Conservation (phyloP, 192 early-diverging fungal genomes). For the Chytriomyces sp. region DNA sequence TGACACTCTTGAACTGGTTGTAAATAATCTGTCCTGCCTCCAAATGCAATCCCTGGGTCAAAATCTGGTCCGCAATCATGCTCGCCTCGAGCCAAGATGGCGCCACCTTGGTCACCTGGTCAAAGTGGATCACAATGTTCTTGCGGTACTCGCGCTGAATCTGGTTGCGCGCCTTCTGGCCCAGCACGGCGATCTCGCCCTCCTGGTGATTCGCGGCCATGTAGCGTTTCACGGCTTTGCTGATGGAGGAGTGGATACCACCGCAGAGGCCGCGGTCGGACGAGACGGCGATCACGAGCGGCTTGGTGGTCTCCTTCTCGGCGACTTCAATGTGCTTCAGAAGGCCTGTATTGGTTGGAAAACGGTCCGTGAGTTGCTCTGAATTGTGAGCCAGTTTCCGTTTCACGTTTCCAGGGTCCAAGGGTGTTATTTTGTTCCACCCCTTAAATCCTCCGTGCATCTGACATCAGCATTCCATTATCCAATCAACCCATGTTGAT, state of each 20-base stretch:
- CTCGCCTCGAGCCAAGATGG: constrained; percentile 89
- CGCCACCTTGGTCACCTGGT: constrained; percentile 86
- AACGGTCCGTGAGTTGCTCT: constrained; percentile 7
- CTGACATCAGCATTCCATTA: no score
- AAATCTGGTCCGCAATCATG: constrained; percentile 77
- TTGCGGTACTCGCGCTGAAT: constrained; percentile 73
- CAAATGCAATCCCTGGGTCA: constrained; percentile 50
- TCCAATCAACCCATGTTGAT: no score
- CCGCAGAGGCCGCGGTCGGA: constrained; percentile 99
- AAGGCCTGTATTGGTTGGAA: constrained; percentile 54
- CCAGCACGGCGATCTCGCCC: constrained; percentile 71
- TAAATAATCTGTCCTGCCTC: constrained; percentile 83
- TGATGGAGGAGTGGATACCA: constrained; percentile 95
- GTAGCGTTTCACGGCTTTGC: constrained; percentile 76
- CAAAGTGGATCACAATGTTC: constrained; percentile 86
- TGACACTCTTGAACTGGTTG: constrained; percentile 93
- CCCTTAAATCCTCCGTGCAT: no score
- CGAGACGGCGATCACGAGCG: constrained; percentile 80
- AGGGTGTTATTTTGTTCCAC: background rate
- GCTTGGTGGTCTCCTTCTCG: constrained; percentile 64
- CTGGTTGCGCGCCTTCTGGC: constrained; percentile 89
- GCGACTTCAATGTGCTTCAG: constrained; percentile 74
- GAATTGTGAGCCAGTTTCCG: no score
- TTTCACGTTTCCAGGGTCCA: no score
- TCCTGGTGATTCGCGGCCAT: constrained; percentile 57